Conservation (phyloP, 768 basidiomycete species). For the Russula sp. region DNA sequence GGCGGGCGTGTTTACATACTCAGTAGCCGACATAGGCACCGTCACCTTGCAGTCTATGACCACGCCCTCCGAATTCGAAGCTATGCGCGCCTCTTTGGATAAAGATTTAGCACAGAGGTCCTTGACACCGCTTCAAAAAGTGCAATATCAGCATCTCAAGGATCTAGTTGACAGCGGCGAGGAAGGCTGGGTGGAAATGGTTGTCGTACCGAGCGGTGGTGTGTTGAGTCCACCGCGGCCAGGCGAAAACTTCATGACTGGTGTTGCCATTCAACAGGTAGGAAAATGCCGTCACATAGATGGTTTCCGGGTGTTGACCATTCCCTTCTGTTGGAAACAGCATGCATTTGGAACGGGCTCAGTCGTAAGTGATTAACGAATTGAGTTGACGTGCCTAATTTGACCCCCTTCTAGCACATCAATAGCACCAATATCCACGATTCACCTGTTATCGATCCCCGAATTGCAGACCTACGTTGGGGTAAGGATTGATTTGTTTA, state of each 20-base stretch:
- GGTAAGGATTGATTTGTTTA: conserved; percentile 13
- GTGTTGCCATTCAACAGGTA: conserved; percentile 29
- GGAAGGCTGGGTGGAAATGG: conserved; percentile 27
- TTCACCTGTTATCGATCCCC: conserved; percentile 22
- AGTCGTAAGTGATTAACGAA: conserved; percentile 16
- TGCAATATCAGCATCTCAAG: conserved; percentile 25
- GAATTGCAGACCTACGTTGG: conserved; percentile 24
- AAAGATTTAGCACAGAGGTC: conserved; percentile 14
- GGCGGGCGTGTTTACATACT: conserved; percentile 25
- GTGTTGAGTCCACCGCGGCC: conserved; percentile 18
- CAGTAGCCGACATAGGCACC: conserved; percentile 21
- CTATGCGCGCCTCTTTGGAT: conserved; percentile 25
- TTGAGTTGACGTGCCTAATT: background rate
- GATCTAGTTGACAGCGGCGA: conserved; percentile 25
- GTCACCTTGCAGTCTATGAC: conserved; percentile 25
- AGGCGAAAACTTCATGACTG: conserved; percentile 25
- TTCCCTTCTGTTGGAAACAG: conserved; percentile 4
- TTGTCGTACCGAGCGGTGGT: conserved; percentile 27
- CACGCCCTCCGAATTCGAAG: conserved; percentile 22
- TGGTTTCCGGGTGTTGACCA: background rate
- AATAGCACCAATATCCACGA: conserved; percentile 22
- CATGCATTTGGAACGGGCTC: conserved; percentile 27
- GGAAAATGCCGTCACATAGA: background rate
- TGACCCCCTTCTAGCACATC: conserved; percentile 21
- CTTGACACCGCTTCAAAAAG: conserved; percentile 24